Percentiles rank a stretch among this genome's conserved stretches.
phyloP scores from a whole-genome alignment of 495 filamentous ascomycete species.

The Penicillium robsamsonii region DNA sequence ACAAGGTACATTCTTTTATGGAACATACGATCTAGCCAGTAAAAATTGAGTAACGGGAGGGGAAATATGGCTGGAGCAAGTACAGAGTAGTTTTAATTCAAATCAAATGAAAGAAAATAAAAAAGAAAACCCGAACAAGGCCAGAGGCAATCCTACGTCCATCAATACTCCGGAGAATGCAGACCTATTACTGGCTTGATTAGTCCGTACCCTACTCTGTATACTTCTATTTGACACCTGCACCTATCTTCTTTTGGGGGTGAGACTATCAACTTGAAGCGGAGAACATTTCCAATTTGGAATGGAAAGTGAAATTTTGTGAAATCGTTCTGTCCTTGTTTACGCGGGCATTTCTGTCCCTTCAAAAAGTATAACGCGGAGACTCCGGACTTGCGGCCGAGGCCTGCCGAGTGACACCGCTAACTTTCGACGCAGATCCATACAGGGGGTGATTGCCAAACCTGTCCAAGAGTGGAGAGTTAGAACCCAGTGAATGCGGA shows the following conservation, averaged over 20 bases:
- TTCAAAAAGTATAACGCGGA: not conserved
- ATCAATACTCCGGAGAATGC: too few relatives aligned
- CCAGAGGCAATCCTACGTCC: too few relatives aligned
- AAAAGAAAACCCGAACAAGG: not conserved
- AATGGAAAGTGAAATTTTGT: not conserved
- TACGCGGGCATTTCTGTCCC: not conserved
- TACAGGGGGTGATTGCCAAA: not conserved
- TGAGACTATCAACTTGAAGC: not conserved
- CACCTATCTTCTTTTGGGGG: constrained; percentile 1
- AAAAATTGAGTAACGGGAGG: not conserved
- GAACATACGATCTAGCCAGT: not conserved
- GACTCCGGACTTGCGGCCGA: not conserved
- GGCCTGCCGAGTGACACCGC: constrained; percentile 1
- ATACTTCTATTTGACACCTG: not conserved
- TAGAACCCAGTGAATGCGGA: not conserved
- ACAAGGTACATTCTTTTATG: not conserved
- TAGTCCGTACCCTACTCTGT: too few relatives aligned
- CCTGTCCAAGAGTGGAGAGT: not conserved
- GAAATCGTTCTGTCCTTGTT: not conserved
- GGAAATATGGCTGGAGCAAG: not conserved
- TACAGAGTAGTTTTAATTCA: not conserved
- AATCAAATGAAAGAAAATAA: not conserved
- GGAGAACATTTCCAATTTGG: constrained; percentile 6
- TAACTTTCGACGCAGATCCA: constrained; percentile 4
- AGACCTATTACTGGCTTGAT: too few relatives aligned